Conservation (phyloP, 768 basidiomycete species). For the Phanerochaete sordida region DNA sequence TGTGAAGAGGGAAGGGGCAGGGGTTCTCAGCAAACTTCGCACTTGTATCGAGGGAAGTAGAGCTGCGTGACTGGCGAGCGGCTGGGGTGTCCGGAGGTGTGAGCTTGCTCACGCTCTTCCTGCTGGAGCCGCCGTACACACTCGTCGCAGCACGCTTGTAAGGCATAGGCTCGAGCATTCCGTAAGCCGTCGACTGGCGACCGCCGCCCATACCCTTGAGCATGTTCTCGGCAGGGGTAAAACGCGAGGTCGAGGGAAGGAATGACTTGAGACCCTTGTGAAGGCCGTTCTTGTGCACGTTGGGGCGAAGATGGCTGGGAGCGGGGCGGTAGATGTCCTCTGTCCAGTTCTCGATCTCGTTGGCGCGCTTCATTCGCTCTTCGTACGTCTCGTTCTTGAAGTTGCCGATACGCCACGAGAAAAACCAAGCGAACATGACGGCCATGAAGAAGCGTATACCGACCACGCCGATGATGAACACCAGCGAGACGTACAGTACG, state of each 20-base stretch:
- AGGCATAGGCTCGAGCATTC: constrained; percentile 56
- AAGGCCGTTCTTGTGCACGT: constrained; percentile 72
- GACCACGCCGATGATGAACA: constrained; percentile 97
- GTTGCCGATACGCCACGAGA: constrained; percentile 91
- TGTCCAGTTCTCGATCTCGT: constrained; percentile 95
- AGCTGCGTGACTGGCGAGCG: constrained; percentile 75
- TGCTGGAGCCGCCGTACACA: constrained; percentile 26
- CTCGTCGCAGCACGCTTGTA: constrained; percentile 50
- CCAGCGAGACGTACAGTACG: constrained; percentile 90
- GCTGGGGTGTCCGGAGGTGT: constrained; percentile 73
- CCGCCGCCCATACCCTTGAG: constrained; percentile 44
- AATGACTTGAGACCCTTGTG: constrained; percentile 55
- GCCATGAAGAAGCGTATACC: constrained; percentile 95
- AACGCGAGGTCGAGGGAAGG: constrained; percentile 67
- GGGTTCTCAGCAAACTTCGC: constrained; percentile 57
- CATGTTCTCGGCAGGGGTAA: constrained; percentile 69
- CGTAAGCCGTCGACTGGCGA: constrained; percentile 62
- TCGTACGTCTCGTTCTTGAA: constrained; percentile 93
- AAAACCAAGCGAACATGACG: constrained; percentile 96
- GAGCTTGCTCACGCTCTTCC: constrained; percentile 42
- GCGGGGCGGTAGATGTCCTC: constrained; percentile 94
- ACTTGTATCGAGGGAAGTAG: constrained; percentile 66
- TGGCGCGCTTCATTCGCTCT: constrained; percentile 83
- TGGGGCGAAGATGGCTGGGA: constrained; percentile 87
- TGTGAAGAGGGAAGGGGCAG: constrained; percentile 90